phyloP scores from a whole-genome alignment of 495 filamentous ascomycete genomes.

The Aspergillus biplanus region DNA sequence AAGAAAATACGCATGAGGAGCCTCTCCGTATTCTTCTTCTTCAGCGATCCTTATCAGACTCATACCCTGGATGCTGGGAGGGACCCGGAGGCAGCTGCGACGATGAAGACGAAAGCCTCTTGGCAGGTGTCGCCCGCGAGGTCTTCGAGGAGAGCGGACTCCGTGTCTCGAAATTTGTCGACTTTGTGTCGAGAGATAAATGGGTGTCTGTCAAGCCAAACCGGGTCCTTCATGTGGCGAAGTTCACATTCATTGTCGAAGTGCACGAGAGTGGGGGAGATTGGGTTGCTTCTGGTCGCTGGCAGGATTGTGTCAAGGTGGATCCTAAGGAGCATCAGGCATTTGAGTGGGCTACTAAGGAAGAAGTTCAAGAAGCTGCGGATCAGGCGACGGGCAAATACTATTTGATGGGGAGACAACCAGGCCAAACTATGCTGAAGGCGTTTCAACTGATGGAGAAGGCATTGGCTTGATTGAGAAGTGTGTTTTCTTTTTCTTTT shows the following conservation, averaged over 20 bases:
- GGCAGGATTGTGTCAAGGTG: conserved; percentile 38
- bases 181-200: conserved; percentile 42
- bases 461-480: neutral
- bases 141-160: conserved; percentile 64
- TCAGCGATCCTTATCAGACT: conserved; percentile 50
- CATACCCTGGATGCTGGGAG: conserved; percentile 59
- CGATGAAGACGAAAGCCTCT: conserved; percentile 42
- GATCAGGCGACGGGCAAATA: conserved; percentile 26
- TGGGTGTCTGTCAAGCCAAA: conserved; percentile 31
- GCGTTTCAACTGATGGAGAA: conserved; percentile 22
- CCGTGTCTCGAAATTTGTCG: conserved; percentile 46
- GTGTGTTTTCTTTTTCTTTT: neutral
- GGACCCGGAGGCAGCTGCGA: conserved; percentile 60
- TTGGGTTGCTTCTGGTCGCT: neutral
- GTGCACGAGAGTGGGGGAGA: conserved; percentile 29
- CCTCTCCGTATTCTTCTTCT: conserved; percentile 50
- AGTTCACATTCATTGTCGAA: conserved; percentile 46
- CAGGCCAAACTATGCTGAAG: conserved; percentile 20
- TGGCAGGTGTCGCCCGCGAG: conserved; percentile 58
- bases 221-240: conserved; percentile 25
- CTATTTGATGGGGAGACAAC: conserved; percentile 21
- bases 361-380: conserved; percentile 34
- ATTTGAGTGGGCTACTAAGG: conserved; percentile 49
- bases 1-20: neutral
- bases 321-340: conserved; percentile 49